Conservation (phyloP, 176 grass and related monocot genomes). For the Ananas comosus region DNA sequence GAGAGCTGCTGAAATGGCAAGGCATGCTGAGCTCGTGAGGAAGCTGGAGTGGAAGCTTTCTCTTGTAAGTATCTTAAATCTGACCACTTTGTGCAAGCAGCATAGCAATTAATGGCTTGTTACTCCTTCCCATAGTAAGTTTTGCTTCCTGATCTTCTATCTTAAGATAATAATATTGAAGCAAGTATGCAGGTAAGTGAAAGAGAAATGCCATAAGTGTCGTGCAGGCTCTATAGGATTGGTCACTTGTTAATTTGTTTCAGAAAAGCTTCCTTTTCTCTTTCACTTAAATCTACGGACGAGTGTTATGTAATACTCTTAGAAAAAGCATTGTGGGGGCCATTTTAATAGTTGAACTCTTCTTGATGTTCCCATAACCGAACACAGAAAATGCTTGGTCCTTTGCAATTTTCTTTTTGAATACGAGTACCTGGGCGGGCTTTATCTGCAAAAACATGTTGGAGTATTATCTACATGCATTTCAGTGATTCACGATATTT, state of each 20-base stretch:
- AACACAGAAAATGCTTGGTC: not conserved
- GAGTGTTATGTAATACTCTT: not conserved
- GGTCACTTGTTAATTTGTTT: too few relatives aligned
- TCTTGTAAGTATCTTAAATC: conserved; percentile 41
- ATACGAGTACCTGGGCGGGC: not conserved
- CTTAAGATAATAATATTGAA: too few relatives aligned
- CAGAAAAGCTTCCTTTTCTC: too few relatives aligned
- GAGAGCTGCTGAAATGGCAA: conserved; percentile 58
- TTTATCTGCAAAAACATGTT: not conserved
- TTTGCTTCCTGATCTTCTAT: too few relatives aligned
- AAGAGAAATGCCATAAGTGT: too few relatives aligned
- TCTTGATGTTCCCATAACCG: not conserved
- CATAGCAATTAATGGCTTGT: not conserved
- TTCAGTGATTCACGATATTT: not conserved
- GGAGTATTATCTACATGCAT: not conserved
- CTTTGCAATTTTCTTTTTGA: too few relatives aligned
- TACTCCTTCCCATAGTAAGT: too few relatives aligned
- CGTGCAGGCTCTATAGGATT: too few relatives aligned
- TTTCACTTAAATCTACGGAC: not conserved
- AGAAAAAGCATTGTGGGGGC: not conserved
- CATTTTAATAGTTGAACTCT: not conserved
- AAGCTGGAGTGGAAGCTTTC: conserved; percentile 77
- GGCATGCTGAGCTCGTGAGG: conserved; percentile 57
- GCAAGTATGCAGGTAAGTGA: too few relatives aligned
- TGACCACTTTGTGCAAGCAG: not conserved